Base-by-base conservation (phyloP, 768 basidiomycete genomes). In the Cyclocybe aegerita region DNA sequence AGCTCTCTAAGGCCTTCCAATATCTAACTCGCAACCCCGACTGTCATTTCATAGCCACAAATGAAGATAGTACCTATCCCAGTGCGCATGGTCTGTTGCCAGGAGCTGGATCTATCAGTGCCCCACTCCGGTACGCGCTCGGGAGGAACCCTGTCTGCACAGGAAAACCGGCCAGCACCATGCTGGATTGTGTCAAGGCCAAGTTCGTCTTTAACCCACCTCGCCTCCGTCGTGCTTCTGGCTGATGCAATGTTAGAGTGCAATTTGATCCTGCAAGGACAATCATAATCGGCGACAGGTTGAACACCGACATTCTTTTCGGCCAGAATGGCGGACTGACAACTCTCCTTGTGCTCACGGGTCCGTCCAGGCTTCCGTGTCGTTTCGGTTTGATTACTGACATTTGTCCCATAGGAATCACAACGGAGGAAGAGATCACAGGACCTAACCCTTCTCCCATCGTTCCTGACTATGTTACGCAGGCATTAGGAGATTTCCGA, bases 281-380 rank as follows among this genome's bases (percentile, higher is more conserved):
- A 11, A 83, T 98, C 65, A 98, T 99, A 93, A 77, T 98, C 39
- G 96, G 96, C 37, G 96, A 99, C 71, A 82, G 96, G 53, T 77
- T 99, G 57, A 88, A 91, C 65, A 98, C 97, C 4, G 96, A 99
- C 69, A 98, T 99, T 59, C 70, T 89, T 45, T 99, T 98, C 61
- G 97, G 96, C 43, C 79, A 90, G 64, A 80, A 81, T 40, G 92
- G 93, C 37, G 92, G 92, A 23, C 77, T 97, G 15, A 68, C 87
- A 12, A 98, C 96, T 0, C 74, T 98, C 49, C 83, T 98, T 37
- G 96, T 98, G 49, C 71, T 98, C 58, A 94, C 92, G n/a, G 94
- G 93, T 89, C 63, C 58, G 52, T 46, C 11, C 45, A 16, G 44
- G 46, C 16, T 23, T n/a, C 29, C 12, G 30, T 45, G 34, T 41